These are phyloP conservation scores for Phyllosticta paracitricarpa DNA, from an alignment of 2,329 filamentous ascomycete species.

Conservation along the genomic window DNA sequence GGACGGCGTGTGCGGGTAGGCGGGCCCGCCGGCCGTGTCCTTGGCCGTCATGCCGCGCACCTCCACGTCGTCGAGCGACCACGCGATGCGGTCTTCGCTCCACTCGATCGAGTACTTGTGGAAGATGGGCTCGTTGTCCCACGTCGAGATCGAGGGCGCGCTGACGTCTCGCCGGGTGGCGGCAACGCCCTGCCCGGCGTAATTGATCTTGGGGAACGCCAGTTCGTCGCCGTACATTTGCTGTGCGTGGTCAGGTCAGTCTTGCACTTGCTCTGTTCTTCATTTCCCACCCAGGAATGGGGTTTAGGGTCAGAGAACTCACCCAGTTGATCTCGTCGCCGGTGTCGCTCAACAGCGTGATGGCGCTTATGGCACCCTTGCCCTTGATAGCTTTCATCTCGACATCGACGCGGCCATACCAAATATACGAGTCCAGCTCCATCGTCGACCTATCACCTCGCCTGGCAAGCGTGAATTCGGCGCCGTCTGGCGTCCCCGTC, in stretches of 20 bases:
- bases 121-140: background rate
- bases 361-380: background rate
- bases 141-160: background rate
- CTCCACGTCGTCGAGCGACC: slow-evolving; percentile 57
- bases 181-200: background rate
- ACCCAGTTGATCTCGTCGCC: background rate
- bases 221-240: background rate
- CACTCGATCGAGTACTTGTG: background rate
- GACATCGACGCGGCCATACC: background rate
- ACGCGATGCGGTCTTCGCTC: slow-evolving; percentile 52
- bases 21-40: slow-evolving; percentile 44
- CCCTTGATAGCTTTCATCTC: background rate
- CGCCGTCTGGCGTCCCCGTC: background rate
- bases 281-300: background rate
- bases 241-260: background rate
- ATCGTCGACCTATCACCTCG: background rate
- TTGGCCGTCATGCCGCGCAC: slow-evolving; percentile 53
- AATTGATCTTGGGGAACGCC: background rate
- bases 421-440: background rate
- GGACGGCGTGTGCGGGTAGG: background rate
- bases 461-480: background rate
- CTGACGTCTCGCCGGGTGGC: background rate
- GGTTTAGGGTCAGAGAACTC: background rate
- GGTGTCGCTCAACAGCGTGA: background rate
- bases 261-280: background rate